A percentile compares a stretch with the other conserved stretches of the same genome.
These are phyloP conservation scores for Gentiana macrophylla DNA, from an alignment of 257 asterid genomes.

Conservation along the genomic window DNA sequence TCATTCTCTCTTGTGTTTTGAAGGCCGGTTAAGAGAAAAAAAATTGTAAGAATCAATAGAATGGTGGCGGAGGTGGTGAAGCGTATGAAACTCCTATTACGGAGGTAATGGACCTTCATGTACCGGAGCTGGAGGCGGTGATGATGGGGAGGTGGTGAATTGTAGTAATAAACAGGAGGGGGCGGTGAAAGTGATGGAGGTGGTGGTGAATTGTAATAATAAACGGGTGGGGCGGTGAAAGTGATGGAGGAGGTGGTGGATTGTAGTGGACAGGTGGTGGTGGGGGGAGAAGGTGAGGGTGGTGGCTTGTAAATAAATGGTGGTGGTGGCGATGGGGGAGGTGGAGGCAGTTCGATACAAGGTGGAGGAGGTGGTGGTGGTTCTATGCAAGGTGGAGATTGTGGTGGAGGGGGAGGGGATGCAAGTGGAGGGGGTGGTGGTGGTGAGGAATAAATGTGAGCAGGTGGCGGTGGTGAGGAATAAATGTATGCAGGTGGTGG, in stretches of 20 bases:
- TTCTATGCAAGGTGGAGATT: constrained; percentile 52
- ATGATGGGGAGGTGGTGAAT: constrained; percentile 26
- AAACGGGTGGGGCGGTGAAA: constrained; percentile 32
- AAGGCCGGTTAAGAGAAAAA: constrained; percentile 34
- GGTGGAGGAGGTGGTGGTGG: constrained; percentile 45
- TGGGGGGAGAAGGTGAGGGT: constrained; percentile 46
- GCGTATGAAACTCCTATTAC: constrained; percentile 59
- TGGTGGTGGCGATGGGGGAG: constrained; percentile 37
- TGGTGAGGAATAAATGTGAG: constrained; percentile 25
- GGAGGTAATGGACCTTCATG: constrained; percentile 56
- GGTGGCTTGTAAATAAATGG: constrained; percentile 38
- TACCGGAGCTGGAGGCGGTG: constrained; percentile 52
- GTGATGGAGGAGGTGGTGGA: constrained; percentile 40
- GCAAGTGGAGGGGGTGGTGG: constrained; percentile 56
- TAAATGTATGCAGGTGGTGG: constrained; percentile 30
- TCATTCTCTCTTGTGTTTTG: constrained; percentile 14
- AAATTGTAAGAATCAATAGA: constrained; percentile 64
- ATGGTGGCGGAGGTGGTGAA: constrained; percentile 94
- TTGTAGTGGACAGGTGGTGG: constrained; percentile 29
- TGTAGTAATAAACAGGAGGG: constrained; percentile 6
- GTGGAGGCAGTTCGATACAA: constrained; percentile 16
- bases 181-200: constrained; percentile 28
- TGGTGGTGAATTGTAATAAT: constrained; percentile 28
- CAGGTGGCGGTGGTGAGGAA: constrained; percentile 37
- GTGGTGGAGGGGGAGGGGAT: constrained; percentile 34